phyloP scores from a whole-genome alignment of 169 alveolate genomes.

The Plasmodium cynomolgi region DNA sequence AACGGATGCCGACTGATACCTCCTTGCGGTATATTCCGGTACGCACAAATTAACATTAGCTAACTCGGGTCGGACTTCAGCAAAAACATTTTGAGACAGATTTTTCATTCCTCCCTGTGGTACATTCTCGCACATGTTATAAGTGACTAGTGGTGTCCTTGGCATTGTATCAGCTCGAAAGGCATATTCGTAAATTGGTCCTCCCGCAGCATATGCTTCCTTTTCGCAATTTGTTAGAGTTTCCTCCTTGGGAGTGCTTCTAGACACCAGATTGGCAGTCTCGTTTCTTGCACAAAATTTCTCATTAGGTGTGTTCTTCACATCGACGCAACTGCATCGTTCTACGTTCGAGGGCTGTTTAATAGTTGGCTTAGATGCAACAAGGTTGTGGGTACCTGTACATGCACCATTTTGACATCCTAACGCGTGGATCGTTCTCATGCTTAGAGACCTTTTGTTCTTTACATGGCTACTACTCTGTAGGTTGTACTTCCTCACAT shows the following conservation, averaged over 20 bases:
- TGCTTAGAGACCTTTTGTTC: background rate
- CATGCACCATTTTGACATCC: background rate
- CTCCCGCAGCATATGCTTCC: background rate
- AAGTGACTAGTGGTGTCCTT: background rate
- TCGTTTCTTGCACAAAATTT: background rate
- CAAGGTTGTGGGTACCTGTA: background rate
- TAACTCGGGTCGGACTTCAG: constrained; percentile 1
- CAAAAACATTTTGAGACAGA: background rate
- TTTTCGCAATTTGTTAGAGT: background rate
- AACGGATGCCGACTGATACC: constrained; percentile 5
- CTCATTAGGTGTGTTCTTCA: constrained; percentile 10
- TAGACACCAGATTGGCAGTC: background rate
- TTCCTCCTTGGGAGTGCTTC: background rate
- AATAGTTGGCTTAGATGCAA: background rate
- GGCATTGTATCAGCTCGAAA: background rate
- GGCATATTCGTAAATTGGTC: background rate
- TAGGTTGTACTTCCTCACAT: background rate
- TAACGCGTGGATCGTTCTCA: background rate
- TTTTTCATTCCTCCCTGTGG: background rate
- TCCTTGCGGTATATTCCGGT: constrained; percentile 7
- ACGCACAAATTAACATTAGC: background rate
- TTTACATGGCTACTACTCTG: background rate
- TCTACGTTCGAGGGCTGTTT: background rate
- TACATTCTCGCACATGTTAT: background rate
- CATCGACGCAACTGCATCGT: background rate